Base-by-base conservation (phyloP, 805 yeast species). In the Myxozyma sirexii region DNA sequence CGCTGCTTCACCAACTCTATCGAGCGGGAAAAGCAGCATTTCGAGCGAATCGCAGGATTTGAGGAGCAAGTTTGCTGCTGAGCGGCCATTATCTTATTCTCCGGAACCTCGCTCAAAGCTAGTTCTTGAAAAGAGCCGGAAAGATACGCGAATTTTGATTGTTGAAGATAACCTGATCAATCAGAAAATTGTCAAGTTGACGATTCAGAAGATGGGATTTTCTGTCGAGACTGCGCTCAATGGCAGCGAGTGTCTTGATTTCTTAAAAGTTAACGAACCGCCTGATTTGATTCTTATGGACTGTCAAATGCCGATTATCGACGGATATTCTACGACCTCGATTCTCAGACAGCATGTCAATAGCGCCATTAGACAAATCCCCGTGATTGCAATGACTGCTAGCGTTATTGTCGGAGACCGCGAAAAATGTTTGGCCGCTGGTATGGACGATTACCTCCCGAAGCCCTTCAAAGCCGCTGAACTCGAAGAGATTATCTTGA, bases 341-440 rank as follows among this genome's bases (percentile, higher is more conserved):
- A 48, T 58, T 41, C 38, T 58, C 7, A 39, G 62, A 24, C 51
- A 51, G 31, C 53, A 60, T 26, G 46, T 15, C 13, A 46, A 33
- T 58, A 35, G 48, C 8, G 59, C 23, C 7, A 47, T 62, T 17
- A 82, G 82, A 65, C 77, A 88, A 57, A 83, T 87, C 1, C 91
- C 91, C 33, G 85, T 86, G 62, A 85, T 86, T 71, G 90, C 90
- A 3, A 75, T 86, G 63, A 86, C 91, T 1, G 91, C 91, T 0
- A 90, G 86, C 72, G 91, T 90, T 0, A 86, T 86, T 90, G 77
- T 85, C 75, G 91, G 90, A 48, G 90, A 86, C 72, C 75, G 90
- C 53, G 90, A 86, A 69, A 80, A 83, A 68, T 85, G 89, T 39
- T 71, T 86, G 59, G 84, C 84, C 44, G 86, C 85, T 53, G 88